phyloP scores from a whole-genome alignment of 2,329 filamentous ascomycete genomes.

The Pseudofabraea citricarpa region DNA sequence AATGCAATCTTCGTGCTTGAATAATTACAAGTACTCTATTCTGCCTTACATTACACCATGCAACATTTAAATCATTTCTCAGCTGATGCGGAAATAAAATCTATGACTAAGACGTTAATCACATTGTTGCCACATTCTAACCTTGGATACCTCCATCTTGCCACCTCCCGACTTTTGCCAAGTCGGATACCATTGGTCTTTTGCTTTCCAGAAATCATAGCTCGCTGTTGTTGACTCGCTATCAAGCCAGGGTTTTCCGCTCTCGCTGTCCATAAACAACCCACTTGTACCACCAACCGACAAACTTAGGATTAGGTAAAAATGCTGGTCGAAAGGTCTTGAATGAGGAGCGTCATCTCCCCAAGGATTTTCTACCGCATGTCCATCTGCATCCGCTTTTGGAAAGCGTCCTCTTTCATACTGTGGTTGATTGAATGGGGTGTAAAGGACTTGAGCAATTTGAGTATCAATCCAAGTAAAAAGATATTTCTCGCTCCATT shows the following conservation, averaged over 20 bases:
- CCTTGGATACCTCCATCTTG: background rate
- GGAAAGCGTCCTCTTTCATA: background rate
- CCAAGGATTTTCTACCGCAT: background rate
- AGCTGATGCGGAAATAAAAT: too few relatives aligned
- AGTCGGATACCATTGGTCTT: background rate
- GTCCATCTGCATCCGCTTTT: background rate
- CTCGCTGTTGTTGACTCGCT: background rate
- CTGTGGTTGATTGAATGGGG: constrained; percentile 22
- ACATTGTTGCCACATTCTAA: background rate
- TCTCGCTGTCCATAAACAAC: background rate
- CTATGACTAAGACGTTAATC: too few relatives aligned
- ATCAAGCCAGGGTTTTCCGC: background rate
- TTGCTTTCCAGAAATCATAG: background rate
- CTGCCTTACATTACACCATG: too few relatives aligned
- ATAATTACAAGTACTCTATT: too few relatives aligned
- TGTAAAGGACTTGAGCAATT: constrained; percentile 32
- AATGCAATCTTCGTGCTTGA: too few relatives aligned
- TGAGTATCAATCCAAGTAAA: constrained; percentile 47
- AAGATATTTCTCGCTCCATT: constrained; percentile 47
- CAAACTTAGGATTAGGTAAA: background rate
- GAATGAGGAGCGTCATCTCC: background rate
- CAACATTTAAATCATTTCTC: too few relatives aligned
- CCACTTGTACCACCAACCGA: background rate
- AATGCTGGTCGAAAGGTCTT: background rate
- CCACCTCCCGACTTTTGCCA: background rate